These are phyloP conservation scores for Verticillium dahliae DNA, from an alignment of 2,329 filamentous ascomycete species.

Conservation along the genomic window DNA sequence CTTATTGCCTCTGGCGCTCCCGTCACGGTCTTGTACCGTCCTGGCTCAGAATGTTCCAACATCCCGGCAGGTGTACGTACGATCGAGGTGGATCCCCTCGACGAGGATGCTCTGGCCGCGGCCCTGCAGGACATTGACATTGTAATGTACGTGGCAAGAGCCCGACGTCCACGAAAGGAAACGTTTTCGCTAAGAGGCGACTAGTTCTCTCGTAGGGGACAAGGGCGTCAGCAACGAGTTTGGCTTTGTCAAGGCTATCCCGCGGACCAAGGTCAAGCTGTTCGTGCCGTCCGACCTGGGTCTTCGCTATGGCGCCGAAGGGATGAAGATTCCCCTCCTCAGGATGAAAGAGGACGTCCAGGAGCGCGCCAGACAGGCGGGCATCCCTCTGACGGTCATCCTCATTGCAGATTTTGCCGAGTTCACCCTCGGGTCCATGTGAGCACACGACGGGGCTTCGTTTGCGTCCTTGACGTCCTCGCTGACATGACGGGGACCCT, in stretches of 20 bases:
- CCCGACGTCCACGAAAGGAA: too few relatives aligned
- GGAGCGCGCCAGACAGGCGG: too few relatives aligned
- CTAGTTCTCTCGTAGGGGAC: constrained; percentile 13
- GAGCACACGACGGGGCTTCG: too few relatives aligned
- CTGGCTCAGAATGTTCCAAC: constrained; percentile 16
- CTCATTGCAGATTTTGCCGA: too few relatives aligned
- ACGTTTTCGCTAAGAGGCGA: too few relatives aligned
- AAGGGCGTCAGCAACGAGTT: constrained; percentile 15
- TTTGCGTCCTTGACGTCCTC: too few relatives aligned
- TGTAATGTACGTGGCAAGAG: constrained; percentile 1
- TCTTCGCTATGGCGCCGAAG: constrained; percentile 15
- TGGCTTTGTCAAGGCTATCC: constrained; percentile 19
- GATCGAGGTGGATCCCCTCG: constrained; percentile 4
- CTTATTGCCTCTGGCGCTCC: constrained; percentile 17
- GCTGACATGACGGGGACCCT: too few relatives aligned
- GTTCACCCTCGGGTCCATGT: too few relatives aligned
- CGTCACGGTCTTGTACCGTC: constrained; percentile 17
- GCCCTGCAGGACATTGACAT: constrained; percentile 7
- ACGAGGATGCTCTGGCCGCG: neutral
- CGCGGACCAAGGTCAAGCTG: constrained; percentile 17
- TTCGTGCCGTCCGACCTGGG: constrained; percentile 21
- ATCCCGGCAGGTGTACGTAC: constrained; percentile 6
- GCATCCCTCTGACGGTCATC: too few relatives aligned
- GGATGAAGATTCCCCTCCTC: constrained; percentile 8
- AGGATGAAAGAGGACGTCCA: too few relatives aligned